Evolutionary conservation across 2,329 filamentous ascomycete genomes (phyloP).

Genomic region (Colletotrichum salicis): DNA sequence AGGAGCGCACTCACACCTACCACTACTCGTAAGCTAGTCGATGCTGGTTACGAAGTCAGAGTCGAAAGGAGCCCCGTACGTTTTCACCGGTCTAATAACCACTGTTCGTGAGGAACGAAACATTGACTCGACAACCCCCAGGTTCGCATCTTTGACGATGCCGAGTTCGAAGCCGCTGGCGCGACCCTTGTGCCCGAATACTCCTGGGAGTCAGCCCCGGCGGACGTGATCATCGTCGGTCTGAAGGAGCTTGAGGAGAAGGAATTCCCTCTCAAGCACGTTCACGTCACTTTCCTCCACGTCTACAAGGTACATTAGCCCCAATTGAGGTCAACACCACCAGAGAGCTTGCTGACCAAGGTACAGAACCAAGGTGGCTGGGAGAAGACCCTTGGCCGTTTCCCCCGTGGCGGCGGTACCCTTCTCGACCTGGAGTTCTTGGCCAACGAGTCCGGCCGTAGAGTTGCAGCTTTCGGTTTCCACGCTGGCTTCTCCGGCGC

Average conservation of each 20-base stretch:
- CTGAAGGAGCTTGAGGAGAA: slow-evolving; percentile 83
- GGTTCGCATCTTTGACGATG: slow-evolving; percentile 69
- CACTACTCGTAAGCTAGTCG: slow-evolving; percentile 68
- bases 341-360: slow-evolving; percentile 44
- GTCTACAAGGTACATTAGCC: slow-evolving; percentile 60
- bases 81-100: not conserved
- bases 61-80: slow-evolving; percentile 72
- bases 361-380: slow-evolving; percentile 78
- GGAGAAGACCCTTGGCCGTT: slow-evolving; percentile 82
- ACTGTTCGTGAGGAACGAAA: not conserved
- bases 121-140: not conserved
- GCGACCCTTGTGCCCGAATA: slow-evolving; percentile 73
- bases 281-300: slow-evolving; percentile 77
- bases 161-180: slow-evolving; percentile 71
- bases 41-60: slow-evolving; percentile 75
- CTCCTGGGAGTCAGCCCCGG: slow-evolving; percentile 74
- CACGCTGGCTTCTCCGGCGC: slow-evolving; percentile 81
- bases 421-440: slow-evolving; percentile 92
- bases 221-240: slow-evolving; percentile 77
- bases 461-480: slow-evolving; percentile 79
- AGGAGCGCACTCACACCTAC: slow-evolving; percentile 43
- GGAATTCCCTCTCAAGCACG: slow-evolving; percentile 77
- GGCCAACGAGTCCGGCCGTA: slow-evolving; percentile 72
- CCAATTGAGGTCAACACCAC: not conserved
- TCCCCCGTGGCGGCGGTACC: slow-evolving; percentile 78